A percentile compares a stretch with the other conserved stretches of the same genome.
These are phyloP conservation scores for Nemania diffusa DNA, from an alignment of 2,329 filamentous ascomycete genomes.

Conservation along the genomic window DNA sequence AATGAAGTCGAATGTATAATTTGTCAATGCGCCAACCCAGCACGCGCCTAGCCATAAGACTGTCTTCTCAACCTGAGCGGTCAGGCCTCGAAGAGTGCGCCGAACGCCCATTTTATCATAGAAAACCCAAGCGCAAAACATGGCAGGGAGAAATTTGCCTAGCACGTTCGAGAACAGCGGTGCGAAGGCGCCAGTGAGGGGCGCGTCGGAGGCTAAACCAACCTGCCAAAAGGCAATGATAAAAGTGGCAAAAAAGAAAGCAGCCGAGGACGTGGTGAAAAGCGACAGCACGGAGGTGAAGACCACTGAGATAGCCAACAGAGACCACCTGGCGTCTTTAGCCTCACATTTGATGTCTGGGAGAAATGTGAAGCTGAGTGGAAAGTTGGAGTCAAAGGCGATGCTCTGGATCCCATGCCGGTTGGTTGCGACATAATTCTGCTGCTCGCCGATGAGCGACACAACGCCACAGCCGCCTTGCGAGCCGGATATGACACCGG, in stretches of 20 bases:
- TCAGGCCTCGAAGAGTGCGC: conserved; percentile 76
- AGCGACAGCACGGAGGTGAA: conserved; percentile 83
- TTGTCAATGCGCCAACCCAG: conserved; percentile 92
- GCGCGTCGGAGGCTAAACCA: conserved; percentile 88
- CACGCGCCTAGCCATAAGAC: conserved; percentile 88
- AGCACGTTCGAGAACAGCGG: conserved; percentile 80
- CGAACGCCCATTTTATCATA: conserved; percentile 84
- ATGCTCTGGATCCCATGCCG: conserved; percentile 81
- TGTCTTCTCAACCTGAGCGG: conserved; percentile 88
- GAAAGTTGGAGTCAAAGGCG: conserved; percentile 88
- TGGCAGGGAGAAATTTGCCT: conserved; percentile 85
- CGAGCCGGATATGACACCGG: conserved; percentile 77
- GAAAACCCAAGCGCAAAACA: conserved; percentile 87
- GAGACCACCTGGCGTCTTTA: conserved; percentile 82
- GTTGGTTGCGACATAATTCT: conserved; percentile 70
- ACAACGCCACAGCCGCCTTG: conserved; percentile 86
- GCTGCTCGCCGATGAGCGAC: conserved; percentile 74
- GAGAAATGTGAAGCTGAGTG: conserved; percentile 84
- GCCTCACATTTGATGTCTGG: conserved; percentile 73
- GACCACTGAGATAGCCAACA: conserved; percentile 82
- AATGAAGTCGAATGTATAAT: conserved; percentile 95
- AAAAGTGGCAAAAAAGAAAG: conserved; percentile 89
- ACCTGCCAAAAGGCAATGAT: conserved; percentile 88
- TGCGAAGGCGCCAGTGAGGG: conserved; percentile 72
- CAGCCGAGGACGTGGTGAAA: conserved; percentile 79